Evolutionary conservation across 805 yeast species (phyloP).

Genomic region (Wickerhamiella galacta): DNA sequence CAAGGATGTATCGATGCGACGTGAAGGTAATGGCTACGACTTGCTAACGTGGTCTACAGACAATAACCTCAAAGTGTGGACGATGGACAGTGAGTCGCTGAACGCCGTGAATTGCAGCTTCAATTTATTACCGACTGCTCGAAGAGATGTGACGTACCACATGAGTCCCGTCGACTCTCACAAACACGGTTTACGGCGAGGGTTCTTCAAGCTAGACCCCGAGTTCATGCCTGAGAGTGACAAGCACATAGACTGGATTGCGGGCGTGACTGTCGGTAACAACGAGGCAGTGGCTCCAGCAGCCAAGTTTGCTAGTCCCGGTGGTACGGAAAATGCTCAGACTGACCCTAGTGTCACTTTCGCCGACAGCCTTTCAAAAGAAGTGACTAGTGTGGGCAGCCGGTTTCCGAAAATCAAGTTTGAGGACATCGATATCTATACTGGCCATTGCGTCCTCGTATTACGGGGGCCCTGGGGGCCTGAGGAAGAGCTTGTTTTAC

Average conservation of each 20-base stretch:
- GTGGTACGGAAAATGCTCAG: conserved; percentile 8
- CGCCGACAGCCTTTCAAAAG: conserved; percentile 59
- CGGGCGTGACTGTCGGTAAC: conserved; percentile 71
- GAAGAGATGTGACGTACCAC: conserved; percentile 5
- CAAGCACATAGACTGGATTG: conserved; percentile 62
- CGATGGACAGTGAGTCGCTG: conserved; percentile 34
- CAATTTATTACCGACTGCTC: conserved; percentile 3
- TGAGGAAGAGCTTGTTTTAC: conserved; percentile 37
- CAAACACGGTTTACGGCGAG: not conserved
- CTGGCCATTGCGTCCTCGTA: conserved; percentile 65
- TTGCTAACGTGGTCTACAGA: conserved; percentile 91
- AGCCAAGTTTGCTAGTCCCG: conserved; percentile 15
- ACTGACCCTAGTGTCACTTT: conserved; percentile 23
- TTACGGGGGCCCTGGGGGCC: conserved; percentile 61
- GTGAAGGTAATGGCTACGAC: conserved; percentile 71
- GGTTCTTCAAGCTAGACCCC: conserved; percentile 7
- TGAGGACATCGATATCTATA: conserved; percentile 74
- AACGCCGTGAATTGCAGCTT: conserved; percentile 23
- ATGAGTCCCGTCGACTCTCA: conserved; percentile 1
- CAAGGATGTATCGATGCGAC: conserved; percentile 77
- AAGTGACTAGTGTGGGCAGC: conserved; percentile 73
- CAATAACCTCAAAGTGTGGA: conserved; percentile 72
- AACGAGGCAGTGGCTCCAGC: not conserved
- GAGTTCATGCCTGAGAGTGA: conserved; percentile 3
- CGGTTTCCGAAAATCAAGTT: conserved; percentile 75